phyloP scores from a whole-genome alignment of 192 early-diverging fungal genomes.

The Backusella tuberculispora region DNA sequence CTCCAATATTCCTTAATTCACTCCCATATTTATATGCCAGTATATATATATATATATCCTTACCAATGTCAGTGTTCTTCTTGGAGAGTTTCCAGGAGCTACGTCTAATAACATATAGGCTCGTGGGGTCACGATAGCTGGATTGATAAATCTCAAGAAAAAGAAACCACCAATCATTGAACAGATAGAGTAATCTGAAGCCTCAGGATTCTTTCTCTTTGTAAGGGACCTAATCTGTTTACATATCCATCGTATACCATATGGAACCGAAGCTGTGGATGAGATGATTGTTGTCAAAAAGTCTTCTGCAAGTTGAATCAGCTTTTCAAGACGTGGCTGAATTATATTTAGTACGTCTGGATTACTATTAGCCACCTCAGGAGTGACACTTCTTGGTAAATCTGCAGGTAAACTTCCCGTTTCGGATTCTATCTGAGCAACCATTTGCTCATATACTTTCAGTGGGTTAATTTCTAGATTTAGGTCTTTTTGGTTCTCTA shows the following conservation, averaged over 20 bases:
- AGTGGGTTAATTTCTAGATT: slow-evolving; percentile 96
- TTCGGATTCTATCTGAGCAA: slow-evolving; percentile 72
- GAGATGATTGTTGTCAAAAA: slow-evolving; percentile 88
- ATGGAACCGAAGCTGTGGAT: slow-evolving; percentile 89
- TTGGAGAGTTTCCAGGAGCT: slow-evolving; percentile 76
- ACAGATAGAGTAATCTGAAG: slow-evolving; percentile 85
- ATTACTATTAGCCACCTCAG: slow-evolving; percentile 81
- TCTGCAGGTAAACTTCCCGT: slow-evolving; percentile 60
- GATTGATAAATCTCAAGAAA: slow-evolving; percentile 95
- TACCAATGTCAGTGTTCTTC: slow-evolving; percentile 87
- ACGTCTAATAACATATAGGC: slow-evolving; percentile 90
- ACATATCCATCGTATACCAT: slow-evolving; percentile 98
- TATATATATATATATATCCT: neutral
- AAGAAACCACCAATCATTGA: slow-evolving; percentile 98
- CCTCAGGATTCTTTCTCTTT: slow-evolving; percentile 91
- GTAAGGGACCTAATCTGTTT: slow-evolving; percentile 95
- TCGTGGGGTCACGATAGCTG: slow-evolving; percentile 94
- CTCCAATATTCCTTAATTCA: neutral
- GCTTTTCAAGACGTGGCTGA: slow-evolving; percentile 74
- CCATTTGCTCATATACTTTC: slow-evolving; percentile 88
- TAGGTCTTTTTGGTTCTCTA: slow-evolving; percentile 78
- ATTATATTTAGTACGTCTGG: slow-evolving; percentile 85
- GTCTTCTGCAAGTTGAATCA: slow-evolving; percentile 84
- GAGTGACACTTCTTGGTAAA: slow-evolving; percentile 78
- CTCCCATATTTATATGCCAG: neutral